A percentile compares a stretch with the other conserved stretches of the same genome.
These are phyloP conservation scores for Capsicum pubescens DNA, from an alignment of 257 asterid species.

Conservation along the genomic window DNA sequence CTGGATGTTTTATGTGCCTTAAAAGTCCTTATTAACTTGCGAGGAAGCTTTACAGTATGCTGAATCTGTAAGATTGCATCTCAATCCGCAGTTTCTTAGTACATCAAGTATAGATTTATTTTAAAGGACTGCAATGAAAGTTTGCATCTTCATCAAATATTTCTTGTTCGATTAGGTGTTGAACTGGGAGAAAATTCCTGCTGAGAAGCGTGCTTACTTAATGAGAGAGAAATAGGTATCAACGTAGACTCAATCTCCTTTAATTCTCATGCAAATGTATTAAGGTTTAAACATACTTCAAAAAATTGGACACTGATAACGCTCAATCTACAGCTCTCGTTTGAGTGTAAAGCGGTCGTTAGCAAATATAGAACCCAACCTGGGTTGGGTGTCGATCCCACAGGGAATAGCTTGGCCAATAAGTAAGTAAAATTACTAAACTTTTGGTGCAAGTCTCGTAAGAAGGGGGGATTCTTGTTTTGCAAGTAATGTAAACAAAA, in stretches of 20 bases:
- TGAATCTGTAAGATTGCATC: slow-evolving; percentile 63
- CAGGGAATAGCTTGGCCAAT: too few species aligned
- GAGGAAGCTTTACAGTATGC: slow-evolving; percentile 86
- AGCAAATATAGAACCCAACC: too few species aligned
- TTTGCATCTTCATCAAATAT: neutral
- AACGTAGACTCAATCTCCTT: neutral
- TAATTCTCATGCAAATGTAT: neutral
- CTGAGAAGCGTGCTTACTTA: slow-evolving; percentile 87
- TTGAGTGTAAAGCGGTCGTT: too few species aligned
- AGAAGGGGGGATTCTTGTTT: too few species aligned
- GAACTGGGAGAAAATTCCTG: slow-evolving; percentile 86
- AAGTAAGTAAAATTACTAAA: too few species aligned
- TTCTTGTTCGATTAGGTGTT: slow-evolving; percentile 55
- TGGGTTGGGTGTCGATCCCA: too few species aligned
- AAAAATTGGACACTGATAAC: too few species aligned
- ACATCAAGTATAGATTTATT: neutral
- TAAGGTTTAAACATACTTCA: too few species aligned
- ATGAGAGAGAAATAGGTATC: slow-evolving; percentile 89
- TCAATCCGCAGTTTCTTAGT: neutral
- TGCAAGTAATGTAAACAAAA: too few species aligned
- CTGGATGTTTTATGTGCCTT: slow-evolving; percentile 83
- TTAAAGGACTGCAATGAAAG: neutral
- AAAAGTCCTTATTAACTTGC: slow-evolving; percentile 63
- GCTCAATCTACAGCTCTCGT: too few species aligned
- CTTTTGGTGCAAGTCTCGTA: too few species aligned